Evolutionary conservation across 768 basidiomycete genomes (phyloP), one percentile per base, ranked within the genome.

Genomic region (Kwoniella dejecticola): DNA sequence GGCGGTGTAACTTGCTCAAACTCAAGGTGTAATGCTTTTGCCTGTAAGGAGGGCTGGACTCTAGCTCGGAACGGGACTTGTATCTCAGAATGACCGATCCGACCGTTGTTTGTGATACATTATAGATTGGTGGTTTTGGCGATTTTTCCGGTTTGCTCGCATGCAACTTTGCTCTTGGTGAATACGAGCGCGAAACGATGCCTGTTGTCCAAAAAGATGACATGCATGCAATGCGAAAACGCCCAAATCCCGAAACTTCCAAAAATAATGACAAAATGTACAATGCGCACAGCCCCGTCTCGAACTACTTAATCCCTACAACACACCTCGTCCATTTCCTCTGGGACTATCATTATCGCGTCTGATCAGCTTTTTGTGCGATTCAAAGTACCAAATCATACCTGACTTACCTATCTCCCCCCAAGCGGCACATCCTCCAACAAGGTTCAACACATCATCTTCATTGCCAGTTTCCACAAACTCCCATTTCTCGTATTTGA

Each of bases 381-480:
- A 36, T 36, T n/a, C n/a, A n/a, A n/a, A n/a, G n/a, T n/a, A 27
- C 13, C 27, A 40, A n/a, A 10, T 5, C 27, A n/a, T 1, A 26
- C 36, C 33, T 27, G 23, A 60, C 67, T 55, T 49, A 69, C 64
- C 64, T 40, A 66, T 30, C 27, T 52, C 50, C 4, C 53, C 30
- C 69, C 69, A 70, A 7, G 59, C 45, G 4, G 60, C 47, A 59
- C 69, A 70, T 17, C 66, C 69, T 17, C 69, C 69, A 11, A 70
- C 44, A 12, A 70, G 48, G 46, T 64, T 65, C 0, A 54, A 44
- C 3, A 27, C 30, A 21, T 57, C 65, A 26, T 53, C 64, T n/a
- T 60, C 62, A 11, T 58, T 17, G 1, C 46, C 52, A 1, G 50
- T 56, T n/a, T 49, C 50, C 3, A 30, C 29, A 40, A 69, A 69